Base-by-base conservation (phyloP, 2,329 filamentous ascomycete species). In the Nigrograna mackinnonii region DNA sequence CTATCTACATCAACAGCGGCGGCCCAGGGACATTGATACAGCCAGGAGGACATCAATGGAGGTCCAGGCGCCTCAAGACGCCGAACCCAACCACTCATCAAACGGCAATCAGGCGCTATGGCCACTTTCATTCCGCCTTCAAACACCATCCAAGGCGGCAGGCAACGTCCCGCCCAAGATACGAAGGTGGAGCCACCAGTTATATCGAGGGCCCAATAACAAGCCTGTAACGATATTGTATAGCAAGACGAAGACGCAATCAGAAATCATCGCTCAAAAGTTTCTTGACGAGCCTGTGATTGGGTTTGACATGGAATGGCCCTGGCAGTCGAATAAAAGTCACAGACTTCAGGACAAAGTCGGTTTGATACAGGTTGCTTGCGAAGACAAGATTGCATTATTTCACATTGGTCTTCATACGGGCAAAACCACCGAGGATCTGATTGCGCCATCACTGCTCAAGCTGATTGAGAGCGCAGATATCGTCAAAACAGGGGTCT, bases 251-350 rank as follows among this genome's bases (percentile, higher is more conserved):
- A 79, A 78, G 33, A 73, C 82, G 24, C 81, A 80, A 3, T 86
- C 87, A 14, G 89, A 96, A 63, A 69, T 73, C 5, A 78, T 87
- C 6, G 73, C 80, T 14, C 67, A 79, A 43, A 77, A 86, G 43
- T 96, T 96, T 54, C 60, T 84, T 28, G 53, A 78, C 19, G 83
- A 94, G 57, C 75, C 81, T 28, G 69, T 95, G 2, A 64, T 96
- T n/a, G 91, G 91, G 0, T 90, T 96, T 47, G 91, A 96, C 58
- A 78, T 96, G 48, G 92, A 96, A 71, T 96, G 92, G 91, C 77
- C 82, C 39, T 54, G 51, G 26, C 47, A 78, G 5, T 76, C 82
- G 0, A 71, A 61, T 5, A 74, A 64, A 16, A 55, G 31, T 13
- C 11, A 7, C 12, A 20, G 50, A 6, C 69, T 84, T 4, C 85